Evolutionary conservation across 139 green algal genomes (phyloP), one percentile per base, ranked within the genome.

Genomic region (Tetradesmus lagerheimii): DNA sequence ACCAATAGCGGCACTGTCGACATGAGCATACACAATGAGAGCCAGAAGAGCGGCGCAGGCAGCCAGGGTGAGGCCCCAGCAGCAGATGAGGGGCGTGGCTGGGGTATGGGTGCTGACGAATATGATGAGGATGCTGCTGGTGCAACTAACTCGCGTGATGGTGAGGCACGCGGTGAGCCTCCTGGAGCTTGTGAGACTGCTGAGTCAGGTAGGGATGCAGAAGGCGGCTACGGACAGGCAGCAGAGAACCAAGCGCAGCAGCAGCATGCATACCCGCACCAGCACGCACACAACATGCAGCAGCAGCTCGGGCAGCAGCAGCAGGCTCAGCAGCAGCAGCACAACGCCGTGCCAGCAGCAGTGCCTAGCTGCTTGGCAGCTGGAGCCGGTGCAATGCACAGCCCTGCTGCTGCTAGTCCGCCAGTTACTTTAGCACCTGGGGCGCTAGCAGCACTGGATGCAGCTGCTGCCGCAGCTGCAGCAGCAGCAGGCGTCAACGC

Each of bases 1-100:
- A 91, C 85, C 35, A 92, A 91, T 6, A 90, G 80, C n/a, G 91
- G 90, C 89, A 94, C 91, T 8, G 91, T 94, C 8, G 91, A 94
- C 82, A 94, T 94, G 91, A 88, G 47, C 80, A 84, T 88, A 35
- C 88, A 78, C 80, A 89, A 83, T 57, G 88, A 91, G 20, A 91
- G 80, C 88, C 41, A 85, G 11, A 38, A 57, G 38, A 87, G 88
- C 41, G 80, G 85, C 16, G 90, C 85, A n/a, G 88, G 87, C 62
- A 86, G 91, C 77, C 87, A 90, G 45, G 87, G 76, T n/a, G 90
- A 80, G 31, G 91, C 83, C 0, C 64, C 83, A 50, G 77, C 76
- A 9, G 64, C 74, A 53, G 85, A 31, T 37, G 89, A 47, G 34
- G 88, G 29, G 18, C 11, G 47, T 16, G 86, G 45, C n/a, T 78